A percentile compares a stretch with the other conserved stretches of the same genome.
phyloP scores from a whole-genome alignment of 164 flowering plant genomes.

The Saururus chinensis region DNA sequence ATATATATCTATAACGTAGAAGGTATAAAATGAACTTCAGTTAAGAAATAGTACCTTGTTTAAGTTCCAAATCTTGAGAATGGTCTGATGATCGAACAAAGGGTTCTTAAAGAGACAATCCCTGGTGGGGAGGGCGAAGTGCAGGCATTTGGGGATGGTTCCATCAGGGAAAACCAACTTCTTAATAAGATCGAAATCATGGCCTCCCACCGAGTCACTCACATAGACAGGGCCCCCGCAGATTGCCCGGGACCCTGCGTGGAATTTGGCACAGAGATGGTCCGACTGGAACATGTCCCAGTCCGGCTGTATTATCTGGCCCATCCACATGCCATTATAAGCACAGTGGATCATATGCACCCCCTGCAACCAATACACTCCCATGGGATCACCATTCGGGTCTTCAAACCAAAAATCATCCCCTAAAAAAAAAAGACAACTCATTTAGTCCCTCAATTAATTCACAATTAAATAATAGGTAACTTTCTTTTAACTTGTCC shows the following conservation, averaged over 20 bases:
- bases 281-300: conserved; percentile 98
- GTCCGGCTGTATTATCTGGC: conserved; percentile 79
- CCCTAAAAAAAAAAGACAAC: conserved; percentile 24
- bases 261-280: conserved; percentile 66
- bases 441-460: background rate
- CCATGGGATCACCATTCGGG: conserved; percentile 86
- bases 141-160: conserved; percentile 63
- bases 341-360: conserved; percentile 93
- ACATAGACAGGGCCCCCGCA: conserved; percentile 84
- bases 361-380: conserved; percentile 89
- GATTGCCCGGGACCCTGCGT: conserved; percentile 81
- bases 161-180: conserved; percentile 79
- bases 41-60: conserved; percentile 39
- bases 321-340: conserved; percentile 92
- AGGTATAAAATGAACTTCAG: background rate
- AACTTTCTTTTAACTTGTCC: too few relatives aligned
- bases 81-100: conserved; percentile 51
- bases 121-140: conserved; percentile 76
- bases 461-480: too few relatives aligned
- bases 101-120: conserved; percentile 84
- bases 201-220: conserved; percentile 66
- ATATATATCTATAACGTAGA: too few relatives aligned
- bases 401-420: conserved; percentile 97
- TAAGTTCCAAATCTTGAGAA: conserved; percentile 85
- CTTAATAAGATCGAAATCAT: conserved; percentile 59